phyloP scores from a whole-genome alignment of 1,284 basidiomycete genomes.

The Trichosporon faecale region DNA sequence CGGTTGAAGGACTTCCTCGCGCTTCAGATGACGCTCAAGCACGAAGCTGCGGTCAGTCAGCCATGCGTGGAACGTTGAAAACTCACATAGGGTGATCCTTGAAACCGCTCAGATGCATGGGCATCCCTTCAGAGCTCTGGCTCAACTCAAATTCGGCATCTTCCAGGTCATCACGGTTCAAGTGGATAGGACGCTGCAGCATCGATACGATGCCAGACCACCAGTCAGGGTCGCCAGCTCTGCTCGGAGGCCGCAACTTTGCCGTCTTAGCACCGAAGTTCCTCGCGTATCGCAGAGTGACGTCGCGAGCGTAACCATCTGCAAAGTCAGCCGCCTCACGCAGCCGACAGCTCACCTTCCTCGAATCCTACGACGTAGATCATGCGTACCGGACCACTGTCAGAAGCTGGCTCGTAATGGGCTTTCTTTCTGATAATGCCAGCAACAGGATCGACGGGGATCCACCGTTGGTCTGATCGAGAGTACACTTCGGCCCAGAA shows the following conservation, averaged over 20 bases:
- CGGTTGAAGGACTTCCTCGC: conserved; percentile 84
- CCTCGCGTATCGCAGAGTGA: conserved; percentile 63
- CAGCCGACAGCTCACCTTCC: conserved; percentile 64
- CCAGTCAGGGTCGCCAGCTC: conserved; percentile 69
- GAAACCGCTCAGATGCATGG: conserved; percentile 82
- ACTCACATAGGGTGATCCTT: conserved; percentile 89
- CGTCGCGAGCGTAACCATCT: conserved; percentile 59
- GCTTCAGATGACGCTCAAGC: conserved; percentile 80
- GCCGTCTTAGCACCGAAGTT: conserved; percentile 78
- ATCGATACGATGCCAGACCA: conserved; percentile 69
- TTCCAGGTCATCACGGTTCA: conserved; percentile 90
- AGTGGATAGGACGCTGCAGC: conserved; percentile 69
- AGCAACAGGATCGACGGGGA: conserved; percentile 85
- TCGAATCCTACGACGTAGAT: conserved; percentile 92
- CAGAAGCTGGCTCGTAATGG: conserved; percentile 70
- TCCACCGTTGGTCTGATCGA: conserved; percentile 84
- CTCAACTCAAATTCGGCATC: conserved; percentile 83
- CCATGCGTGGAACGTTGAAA: too few relatives aligned
- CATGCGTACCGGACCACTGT: conserved; percentile 73
- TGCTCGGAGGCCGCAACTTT: conserved; percentile 68
- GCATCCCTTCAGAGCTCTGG: conserved; percentile 87
- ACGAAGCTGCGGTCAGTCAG: conserved; percentile 63
- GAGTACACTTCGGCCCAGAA: conserved; percentile 99
- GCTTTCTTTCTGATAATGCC: conserved; percentile 74
- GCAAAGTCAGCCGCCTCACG: conserved; percentile 16